Base-by-base conservation (phyloP, 306 rosid genomes). In the Cucumis melo region DNA sequence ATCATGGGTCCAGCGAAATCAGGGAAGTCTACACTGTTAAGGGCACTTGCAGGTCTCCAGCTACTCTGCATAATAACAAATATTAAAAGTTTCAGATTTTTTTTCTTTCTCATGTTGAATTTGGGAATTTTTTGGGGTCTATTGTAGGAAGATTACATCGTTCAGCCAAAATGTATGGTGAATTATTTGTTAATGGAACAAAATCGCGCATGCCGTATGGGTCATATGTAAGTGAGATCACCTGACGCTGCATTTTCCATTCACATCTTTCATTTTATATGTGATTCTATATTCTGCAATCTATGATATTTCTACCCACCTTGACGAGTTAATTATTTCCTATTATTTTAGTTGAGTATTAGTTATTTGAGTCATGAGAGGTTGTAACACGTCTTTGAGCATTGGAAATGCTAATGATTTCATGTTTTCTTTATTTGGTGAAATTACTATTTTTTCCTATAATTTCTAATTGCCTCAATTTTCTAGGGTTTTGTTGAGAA, bases 1-100 rank as follows among this genome's bases (percentile, higher is more conserved):
- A 89, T 95, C 41, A 95, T 95, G 99, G 99, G 99, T 65, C 99
- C 99, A 41, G 93, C 97, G 71, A 95, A 87, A 80, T 92, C 99
- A 3, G 99, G 99, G 67, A 95, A 95, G 78, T 88, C 99, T 65
- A 92, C 99, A 0, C 90, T 95, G 34, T 87, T 95, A 70, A 83
- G 91, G 81, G 98, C 98, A 51, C 78, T 95, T 85, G 88, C 98
- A 89, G 99, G 99, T 95, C 82, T 73, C 48, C 76, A 80, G 77
- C 82, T 60, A 19, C 74, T 42, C 75, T 62, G 64, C 44, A 53
- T 77, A 7, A 51, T 19, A 13, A 32, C 80, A 67, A 10, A 64
- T 80, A 68, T 77, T 24, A 66, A 77, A 15, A 65, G 20, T 75
- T 10, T 74, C 38, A 73, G 4, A 2, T 38, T 75, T 53, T 65